These are phyloP conservation scores for Tylopilus subfusipes DNA, from an alignment of 768 basidiomycete species.

Conservation along the genomic window DNA sequence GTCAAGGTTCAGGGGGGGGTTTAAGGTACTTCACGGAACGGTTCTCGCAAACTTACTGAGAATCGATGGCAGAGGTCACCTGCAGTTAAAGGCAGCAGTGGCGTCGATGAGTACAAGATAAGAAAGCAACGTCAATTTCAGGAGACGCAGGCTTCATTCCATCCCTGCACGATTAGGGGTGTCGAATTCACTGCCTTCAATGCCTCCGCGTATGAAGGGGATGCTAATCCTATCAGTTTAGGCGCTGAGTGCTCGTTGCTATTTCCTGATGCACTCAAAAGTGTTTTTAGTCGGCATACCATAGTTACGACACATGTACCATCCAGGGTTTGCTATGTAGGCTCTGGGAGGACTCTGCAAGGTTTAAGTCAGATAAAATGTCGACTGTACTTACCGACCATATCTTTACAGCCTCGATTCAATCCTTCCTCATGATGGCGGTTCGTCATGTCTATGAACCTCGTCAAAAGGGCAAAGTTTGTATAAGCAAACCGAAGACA, in stretches of 20 bases:
- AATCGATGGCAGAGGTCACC: too few species aligned
- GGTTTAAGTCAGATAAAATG: neutral
- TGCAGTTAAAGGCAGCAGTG: too few species aligned
- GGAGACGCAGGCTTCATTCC: too few species aligned
- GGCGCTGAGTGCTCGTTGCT: neutral
- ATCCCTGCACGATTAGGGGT: too few species aligned
- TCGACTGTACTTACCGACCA: slow-evolving; percentile 16
- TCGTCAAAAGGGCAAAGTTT: neutral
- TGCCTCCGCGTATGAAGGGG: too few species aligned
- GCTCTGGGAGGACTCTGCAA: neutral
- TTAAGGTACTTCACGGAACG: too few species aligned
- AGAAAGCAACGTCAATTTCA: too few species aligned
- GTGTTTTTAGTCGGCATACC: neutral
- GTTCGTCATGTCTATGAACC: slow-evolving; percentile 10
- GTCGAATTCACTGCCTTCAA: too few species aligned
- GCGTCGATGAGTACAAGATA: too few species aligned
- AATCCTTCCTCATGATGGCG: slow-evolving; percentile 22
- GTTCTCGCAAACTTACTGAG: too few species aligned
- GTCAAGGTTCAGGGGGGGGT: neutral
- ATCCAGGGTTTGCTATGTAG: neutral
- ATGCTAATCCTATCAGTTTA: neutral
- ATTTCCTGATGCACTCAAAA: neutral
- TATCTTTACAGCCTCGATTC: slow-evolving; percentile 14
- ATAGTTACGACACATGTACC: neutral
- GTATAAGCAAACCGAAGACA: neutral